Evolutionary conservation across 2,329 filamentous ascomycete genomes (phyloP), one percentile per base, ranked within the genome.

Genomic region (Zymoseptoria ardabiliae): DNA sequence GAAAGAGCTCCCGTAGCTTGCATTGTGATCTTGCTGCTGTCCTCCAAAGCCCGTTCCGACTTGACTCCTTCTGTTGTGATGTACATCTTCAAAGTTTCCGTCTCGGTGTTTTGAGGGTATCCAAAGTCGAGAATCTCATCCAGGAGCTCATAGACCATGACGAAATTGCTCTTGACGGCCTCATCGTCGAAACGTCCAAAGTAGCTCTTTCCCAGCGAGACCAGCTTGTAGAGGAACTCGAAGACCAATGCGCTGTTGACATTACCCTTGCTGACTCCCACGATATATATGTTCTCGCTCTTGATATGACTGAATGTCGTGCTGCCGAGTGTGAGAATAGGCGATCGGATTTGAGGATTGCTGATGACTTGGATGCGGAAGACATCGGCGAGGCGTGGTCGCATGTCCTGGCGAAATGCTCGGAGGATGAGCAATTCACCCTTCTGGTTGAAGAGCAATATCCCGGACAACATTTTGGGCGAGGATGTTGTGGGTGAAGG

Each of bases 281-380:
- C 93, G 68, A 99, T 78, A 76, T 97, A 99, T 73, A 99, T 97
- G 75, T 99, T 99, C 74, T 99, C 94, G 78, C 97, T 93, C 76
- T 96, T 97, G 77, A 99, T 93, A 86, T 99, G 94, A 81, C 91
- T 96, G 77, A 99, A 99, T 53, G 95, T 99, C 58, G 94, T 99
- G 74, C 91, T 96, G 65, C 95, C 94, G 59, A 99, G 85, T 4
- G 94, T 99, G 69, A 99, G 82, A 77, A 99, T 97, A 61, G 94
- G 94, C 67, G 94, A 97, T 67, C 95, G 91, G 61, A 99, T 94
- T 76, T 97, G 91, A 56, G 94, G 88, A 75, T 99, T 99, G 69
- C 91, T 96, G 75, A 99, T 97, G 78, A 99, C 71, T 74, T 99
- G 94, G 76, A 99, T 99, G 76, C 94, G 92, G 78, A 99, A 99